These are phyloP conservation scores for Calocera viscosa DNA, from an alignment of 768 basidiomycete genomes.

Conservation along the genomic window DNA sequence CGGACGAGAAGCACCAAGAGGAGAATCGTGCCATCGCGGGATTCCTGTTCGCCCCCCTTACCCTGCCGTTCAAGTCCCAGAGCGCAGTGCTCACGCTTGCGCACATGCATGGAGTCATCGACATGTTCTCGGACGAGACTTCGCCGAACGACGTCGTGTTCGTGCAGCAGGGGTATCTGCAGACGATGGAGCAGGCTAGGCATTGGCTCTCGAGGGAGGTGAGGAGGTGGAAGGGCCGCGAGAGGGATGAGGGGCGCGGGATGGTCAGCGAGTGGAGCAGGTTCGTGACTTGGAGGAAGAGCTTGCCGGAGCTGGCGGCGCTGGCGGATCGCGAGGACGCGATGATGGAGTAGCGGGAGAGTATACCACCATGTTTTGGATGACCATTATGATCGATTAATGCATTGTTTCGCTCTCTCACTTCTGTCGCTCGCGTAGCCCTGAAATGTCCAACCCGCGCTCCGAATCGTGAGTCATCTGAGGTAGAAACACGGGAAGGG, in stretches of 20 bases:
- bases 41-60: not conserved
- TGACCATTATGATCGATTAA: conserved; percentile 6
- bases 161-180: conserved; percentile 46
- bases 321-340: conserved; percentile 68
- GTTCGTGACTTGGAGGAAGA: conserved; percentile 48
- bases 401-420: not conserved
- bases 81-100: conserved; percentile 64
- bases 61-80: conserved; percentile 19
- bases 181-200: conserved; percentile 43
- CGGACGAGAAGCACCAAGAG: not conserved
- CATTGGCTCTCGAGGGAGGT: conserved; percentile 46
- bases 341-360: conserved; percentile 20
- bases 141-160: conserved; percentile 73
- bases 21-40: not conserved
- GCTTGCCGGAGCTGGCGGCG: conserved; percentile 38
- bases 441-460: not conserved
- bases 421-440: not conserved
- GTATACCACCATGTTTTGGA: conserved; percentile 1
- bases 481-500: not conserved
- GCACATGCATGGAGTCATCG: conserved; percentile 69
- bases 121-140: conserved; percentile 84
- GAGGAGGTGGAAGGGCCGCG: conserved; percentile 52
- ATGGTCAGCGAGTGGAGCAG: conserved; percentile 54
- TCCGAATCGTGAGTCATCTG: not conserved
- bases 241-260: conserved; percentile 54